phyloP scores from a whole-genome alignment of 352 stramenopile species.

The Phytophthora fragariaefolia region DNA sequence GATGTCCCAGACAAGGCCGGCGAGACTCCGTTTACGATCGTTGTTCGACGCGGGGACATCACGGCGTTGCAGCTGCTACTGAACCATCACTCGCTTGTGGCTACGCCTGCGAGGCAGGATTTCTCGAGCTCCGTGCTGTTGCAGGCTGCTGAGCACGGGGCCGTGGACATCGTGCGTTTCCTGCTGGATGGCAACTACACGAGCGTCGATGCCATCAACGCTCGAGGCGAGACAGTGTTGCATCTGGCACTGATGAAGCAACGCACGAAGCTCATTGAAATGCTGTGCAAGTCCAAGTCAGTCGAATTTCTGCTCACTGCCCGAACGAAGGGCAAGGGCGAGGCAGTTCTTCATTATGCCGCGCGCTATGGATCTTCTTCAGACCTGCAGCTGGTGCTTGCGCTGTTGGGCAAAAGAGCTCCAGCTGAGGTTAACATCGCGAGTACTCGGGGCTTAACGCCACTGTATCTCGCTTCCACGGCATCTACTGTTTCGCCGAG shows the following conservation, averaged over 20 bases:
- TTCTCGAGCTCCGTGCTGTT: conserved; percentile 37
- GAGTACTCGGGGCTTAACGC: conserved; percentile 26
- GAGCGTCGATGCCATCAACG: conserved; percentile 37
- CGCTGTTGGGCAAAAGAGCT: conserved; percentile 11
- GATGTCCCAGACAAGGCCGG: conserved; percentile 34
- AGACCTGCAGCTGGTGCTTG: conserved; percentile 29
- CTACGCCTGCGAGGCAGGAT: conserved; percentile 22
- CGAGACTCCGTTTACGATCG: conserved; percentile 33
- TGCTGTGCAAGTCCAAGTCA: conserved; percentile 26
- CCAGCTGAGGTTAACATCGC: conserved; percentile 26
- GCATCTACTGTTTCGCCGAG: conserved; percentile 25
- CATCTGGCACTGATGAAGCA: conserved; percentile 45
- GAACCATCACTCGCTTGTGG: conserved; percentile 39
- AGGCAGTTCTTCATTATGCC: conserved; percentile 42
- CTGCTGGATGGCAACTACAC: conserved; percentile 34
- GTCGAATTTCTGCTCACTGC: conserved; percentile 21
- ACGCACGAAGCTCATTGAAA: conserved; percentile 25
- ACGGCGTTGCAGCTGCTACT: conserved; percentile 37
- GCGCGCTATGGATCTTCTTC: conserved; percentile 32
- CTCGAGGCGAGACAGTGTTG: conserved; percentile 38
- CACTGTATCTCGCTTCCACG: conserved; percentile 34
- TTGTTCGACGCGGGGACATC: conserved; percentile 31
- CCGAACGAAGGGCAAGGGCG: conserved; percentile 30
- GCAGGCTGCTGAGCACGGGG: conserved; percentile 34
- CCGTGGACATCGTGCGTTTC: conserved; percentile 34